Evolutionary conservation across 768 basidiomycete genomes (phyloP).

Genomic region (Coprinellus micaceus): DNA sequence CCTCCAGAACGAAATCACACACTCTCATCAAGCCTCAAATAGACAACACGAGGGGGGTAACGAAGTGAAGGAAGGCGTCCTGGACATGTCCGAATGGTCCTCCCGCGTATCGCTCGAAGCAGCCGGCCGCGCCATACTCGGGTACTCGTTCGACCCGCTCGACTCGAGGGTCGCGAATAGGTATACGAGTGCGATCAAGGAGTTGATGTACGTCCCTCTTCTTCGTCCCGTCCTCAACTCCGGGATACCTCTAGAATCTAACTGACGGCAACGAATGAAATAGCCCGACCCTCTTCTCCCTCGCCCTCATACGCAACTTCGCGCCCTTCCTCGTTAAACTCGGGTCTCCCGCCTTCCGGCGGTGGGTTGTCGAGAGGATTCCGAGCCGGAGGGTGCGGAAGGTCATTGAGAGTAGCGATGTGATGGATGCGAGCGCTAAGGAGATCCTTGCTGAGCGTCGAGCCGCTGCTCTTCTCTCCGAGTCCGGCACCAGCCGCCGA

Average conservation of each 20-base stretch:
- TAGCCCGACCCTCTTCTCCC: constrained; percentile 45
- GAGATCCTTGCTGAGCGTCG: constrained; percentile 39
- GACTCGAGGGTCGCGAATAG: constrained; percentile 39
- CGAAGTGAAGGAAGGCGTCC: constrained; percentile 16
- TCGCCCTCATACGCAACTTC: constrained; percentile 44
- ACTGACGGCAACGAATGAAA: no score
- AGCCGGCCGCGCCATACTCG: constrained; percentile 41
- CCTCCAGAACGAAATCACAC: constrained; percentile 21
- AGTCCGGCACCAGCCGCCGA: no score
- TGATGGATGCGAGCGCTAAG: constrained; percentile 41
- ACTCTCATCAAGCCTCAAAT: not conserved
- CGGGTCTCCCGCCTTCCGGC: constrained; percentile 39
- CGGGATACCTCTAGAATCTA: no score
- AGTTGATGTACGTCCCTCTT: constrained; percentile 36
- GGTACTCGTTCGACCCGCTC: constrained; percentile 46
- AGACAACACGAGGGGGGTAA: not conserved
- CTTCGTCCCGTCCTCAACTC: not conserved
- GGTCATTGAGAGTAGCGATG: constrained; percentile 44
- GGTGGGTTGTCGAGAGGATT: constrained; percentile 39
- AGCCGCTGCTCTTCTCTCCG: constrained; percentile 15
- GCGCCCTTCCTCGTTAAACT: constrained; percentile 41
- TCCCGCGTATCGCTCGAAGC: constrained; percentile 42
- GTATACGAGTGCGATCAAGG: constrained; percentile 43
- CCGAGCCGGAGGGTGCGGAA: constrained; percentile 38
- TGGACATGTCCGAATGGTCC: constrained; percentile 48